Evolutionary conservation across 257 asterid genomes (phyloP), one percentile per base, ranked within the genome.

Genomic region (Lycium ferocissimum): DNA sequence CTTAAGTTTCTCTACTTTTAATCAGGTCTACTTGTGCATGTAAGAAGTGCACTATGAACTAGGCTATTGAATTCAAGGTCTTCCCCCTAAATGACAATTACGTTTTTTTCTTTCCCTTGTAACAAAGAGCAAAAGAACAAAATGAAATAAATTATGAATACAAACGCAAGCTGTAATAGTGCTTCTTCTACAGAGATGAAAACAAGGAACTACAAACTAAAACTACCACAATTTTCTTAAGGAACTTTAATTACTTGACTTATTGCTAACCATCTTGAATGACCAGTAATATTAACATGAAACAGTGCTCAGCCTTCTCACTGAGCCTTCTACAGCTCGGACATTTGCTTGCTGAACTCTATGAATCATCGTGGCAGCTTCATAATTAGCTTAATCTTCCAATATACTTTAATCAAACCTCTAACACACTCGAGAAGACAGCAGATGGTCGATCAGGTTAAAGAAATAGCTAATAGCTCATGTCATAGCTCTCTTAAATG

Each of bases 271-370:
- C 87, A 73, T 88, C 85, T 75, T 56, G 79, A 78, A 57, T 80
- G 83, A 91, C 84, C 72, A 82, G 53, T 78, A 83, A 67, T 69
- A 69, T 84, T 65, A 75, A 76, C 87, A 87, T 63, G 79, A 20
- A 47, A 73, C 40, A 49, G 56, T 83, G 62, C 59, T 66, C 70
- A 86, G 81, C 67, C 56, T 78, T 45, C 76, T 79, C 18, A 75
- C 72, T 62, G 47, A 61, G 49, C 62, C 76, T 78, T 82, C 85
- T 20, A 12, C n/a, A 47, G 35, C 69, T 63, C 63, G 37, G 70
- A 72, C 72, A 86, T 85, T 80, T 79, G 72, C 85, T n/a, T 37
- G 80, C 73, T 38, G 76, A 76, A 76, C 12, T 58, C 47, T 62
- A 54, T 1, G 22, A 67, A 35, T 67, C 26, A 37, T 70, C 33